These are phyloP conservation scores for Lippia alba DNA, from an alignment of 305 asterid species.

Conservation along the genomic window DNA sequence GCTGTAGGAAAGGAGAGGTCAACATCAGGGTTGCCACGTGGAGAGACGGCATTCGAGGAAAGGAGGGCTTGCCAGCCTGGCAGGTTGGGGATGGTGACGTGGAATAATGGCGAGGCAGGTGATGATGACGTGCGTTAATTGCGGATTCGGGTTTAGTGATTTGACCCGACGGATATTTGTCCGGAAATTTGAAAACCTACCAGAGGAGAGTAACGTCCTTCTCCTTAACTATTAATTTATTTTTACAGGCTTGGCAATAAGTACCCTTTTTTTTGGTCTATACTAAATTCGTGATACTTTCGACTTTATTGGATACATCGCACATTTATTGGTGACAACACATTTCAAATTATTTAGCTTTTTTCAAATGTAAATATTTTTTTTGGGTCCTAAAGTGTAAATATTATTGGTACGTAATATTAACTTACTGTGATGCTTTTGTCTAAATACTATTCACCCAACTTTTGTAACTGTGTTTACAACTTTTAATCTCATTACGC, in stretches of 20 bases:
- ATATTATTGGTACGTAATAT: too few species aligned
- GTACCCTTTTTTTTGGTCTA: not conserved
- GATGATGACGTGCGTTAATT: conserved; percentile 31
- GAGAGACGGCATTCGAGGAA: conserved; percentile 16
- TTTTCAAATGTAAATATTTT: too few species aligned
- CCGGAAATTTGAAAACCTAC: not conserved
- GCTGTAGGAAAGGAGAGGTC: conserved; percentile 27
- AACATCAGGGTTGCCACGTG: conserved; percentile 40
- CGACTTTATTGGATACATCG: not conserved
- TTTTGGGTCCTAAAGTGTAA: too few species aligned
- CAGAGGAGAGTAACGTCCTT: not conserved
- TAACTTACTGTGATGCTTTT: too few species aligned
- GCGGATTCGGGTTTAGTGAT: conserved; percentile 3
- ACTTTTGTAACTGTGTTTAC: too few species aligned
- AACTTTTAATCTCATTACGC: too few species aligned
- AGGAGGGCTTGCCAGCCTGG: conserved; percentile 57
- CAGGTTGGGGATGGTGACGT: conserved; percentile 33
- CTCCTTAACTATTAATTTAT: not conserved
- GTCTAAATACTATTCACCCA: too few species aligned
- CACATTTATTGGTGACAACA: not conserved
- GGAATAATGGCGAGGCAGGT: conserved; percentile 34
- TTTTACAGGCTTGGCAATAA: not conserved
- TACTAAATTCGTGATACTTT: not conserved
- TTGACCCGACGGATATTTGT: conserved; percentile 15
- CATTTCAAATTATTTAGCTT: too few species aligned